phyloP scores from a whole-genome alignment of 805 yeast genomes.

The Hanseniaspora nectarophila region DNA sequence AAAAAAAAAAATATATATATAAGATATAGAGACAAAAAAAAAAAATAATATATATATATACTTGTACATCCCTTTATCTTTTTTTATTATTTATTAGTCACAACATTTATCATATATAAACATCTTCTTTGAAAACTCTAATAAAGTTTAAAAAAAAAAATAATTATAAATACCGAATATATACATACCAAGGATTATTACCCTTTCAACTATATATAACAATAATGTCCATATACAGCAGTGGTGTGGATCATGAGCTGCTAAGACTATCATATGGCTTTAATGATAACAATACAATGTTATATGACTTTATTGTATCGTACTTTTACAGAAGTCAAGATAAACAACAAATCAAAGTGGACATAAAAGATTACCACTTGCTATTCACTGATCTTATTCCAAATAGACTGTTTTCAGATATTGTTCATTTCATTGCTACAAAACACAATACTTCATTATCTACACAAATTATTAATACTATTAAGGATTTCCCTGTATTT shows the following conservation, averaged over 20 bases:
- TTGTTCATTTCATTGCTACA: background rate
- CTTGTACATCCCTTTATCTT: no score
- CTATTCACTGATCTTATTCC: constrained; percentile 3
- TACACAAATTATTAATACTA: background rate
- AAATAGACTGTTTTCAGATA: constrained; percentile 3
- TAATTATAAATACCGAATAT: no score
- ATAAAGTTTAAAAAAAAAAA: no score
- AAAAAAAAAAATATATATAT: no score
- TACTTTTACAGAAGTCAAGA: background rate
- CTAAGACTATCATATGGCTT: background rate
- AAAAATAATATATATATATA: no score
- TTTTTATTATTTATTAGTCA: no score
- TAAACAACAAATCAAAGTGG: no score
- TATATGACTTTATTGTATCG: background rate
- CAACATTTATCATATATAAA: no score
- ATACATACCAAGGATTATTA: no score
- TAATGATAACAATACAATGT: background rate
- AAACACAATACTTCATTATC: background rate
- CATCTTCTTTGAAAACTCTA: no score
- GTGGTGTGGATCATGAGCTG: background rate
- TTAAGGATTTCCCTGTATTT: constrained; percentile 5
- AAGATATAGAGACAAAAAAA: no score
- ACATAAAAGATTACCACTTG: background rate
- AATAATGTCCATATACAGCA: background rate
- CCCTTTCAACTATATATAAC: no score